Percentiles rank a stretch among this genome's conserved stretches.
These are phyloP conservation scores for Chalciporus chontae DNA, from an alignment of 768 basidiomycete species.

Conservation along the genomic window DNA sequence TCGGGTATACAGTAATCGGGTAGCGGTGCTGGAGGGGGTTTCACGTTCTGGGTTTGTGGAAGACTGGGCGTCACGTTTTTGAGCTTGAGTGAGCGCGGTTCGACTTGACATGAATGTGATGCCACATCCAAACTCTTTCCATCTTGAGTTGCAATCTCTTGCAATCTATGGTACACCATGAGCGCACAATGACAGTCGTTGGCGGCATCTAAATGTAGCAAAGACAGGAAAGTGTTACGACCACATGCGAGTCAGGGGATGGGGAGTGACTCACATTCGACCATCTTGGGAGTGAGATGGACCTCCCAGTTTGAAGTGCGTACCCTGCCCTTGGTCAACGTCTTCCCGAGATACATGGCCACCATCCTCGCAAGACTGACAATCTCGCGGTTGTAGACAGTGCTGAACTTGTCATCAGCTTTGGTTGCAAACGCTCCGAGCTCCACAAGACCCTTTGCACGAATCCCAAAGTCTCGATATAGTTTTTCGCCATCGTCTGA, in stretches of 20 bases:
- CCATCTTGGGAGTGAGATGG: constrained; percentile 34
- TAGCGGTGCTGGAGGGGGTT: not conserved
- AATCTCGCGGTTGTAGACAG: constrained; percentile 34
- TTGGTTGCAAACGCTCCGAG: constrained; percentile 41
- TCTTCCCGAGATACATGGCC: constrained; percentile 36
- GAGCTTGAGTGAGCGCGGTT: constrained; percentile 6
- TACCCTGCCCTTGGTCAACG: constrained; percentile 43
- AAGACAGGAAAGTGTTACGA: not conserved
- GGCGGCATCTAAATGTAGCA: constrained; percentile 39
- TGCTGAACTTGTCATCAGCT: constrained; percentile 36
- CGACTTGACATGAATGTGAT: constrained; percentile 29
- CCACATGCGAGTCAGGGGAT: not conserved
- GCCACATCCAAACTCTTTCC: constrained; percentile 15
- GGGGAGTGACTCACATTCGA: constrained; percentile 31
- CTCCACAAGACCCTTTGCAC: constrained; percentile 41
- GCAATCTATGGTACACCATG: constrained; percentile 39
- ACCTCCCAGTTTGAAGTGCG: constrained; percentile 47
- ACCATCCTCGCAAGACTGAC: constrained; percentile 45
- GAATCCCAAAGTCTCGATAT: constrained; percentile 43
- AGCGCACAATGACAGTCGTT: constrained; percentile 50
- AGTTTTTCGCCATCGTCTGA: constrained; percentile 49
- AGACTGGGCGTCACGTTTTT: not conserved
- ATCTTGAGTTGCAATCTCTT: constrained; percentile 27
- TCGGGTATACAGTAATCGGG: constrained; percentile 26
- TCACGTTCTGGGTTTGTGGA: not conserved